Percentiles rank a stretch among this genome's conserved stretches.
phyloP scores from a whole-genome alignment of 257 asterid species.

The Asclepias syriaca region DNA sequence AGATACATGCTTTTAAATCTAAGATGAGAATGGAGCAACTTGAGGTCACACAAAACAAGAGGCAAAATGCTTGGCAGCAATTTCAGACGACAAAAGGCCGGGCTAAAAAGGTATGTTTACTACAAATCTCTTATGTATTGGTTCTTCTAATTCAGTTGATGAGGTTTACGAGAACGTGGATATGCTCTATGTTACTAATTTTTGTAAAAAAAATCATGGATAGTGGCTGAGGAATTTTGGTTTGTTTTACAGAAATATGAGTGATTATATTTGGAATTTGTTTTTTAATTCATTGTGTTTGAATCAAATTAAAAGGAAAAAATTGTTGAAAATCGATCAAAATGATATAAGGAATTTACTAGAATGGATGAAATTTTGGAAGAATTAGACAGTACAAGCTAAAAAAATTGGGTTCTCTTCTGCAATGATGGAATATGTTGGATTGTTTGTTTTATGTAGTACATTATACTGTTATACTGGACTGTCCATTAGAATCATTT shows the following conservation, averaged over 20 bases:
- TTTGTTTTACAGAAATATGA: neutral
- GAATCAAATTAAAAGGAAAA: neutral
- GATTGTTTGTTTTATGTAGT: neutral
- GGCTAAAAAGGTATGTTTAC: slow-evolving; percentile 67
- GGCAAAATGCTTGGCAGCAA: slow-evolving; percentile 98
- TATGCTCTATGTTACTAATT: neutral
- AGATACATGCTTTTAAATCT: slow-evolving; percentile 88
- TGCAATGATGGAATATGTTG: neutral
- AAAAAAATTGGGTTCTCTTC: neutral
- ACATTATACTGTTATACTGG: neutral
- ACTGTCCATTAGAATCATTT: neutral
- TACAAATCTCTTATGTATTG: neutral
- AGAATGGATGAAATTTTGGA: neutral
- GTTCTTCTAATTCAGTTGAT: neutral
- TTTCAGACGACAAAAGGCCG: slow-evolving; percentile 91
- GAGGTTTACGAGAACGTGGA: neutral
- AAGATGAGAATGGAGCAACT: slow-evolving; percentile 91
- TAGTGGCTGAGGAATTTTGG: neutral
- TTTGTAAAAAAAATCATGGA: neutral
- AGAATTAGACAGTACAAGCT: neutral
- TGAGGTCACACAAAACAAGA: slow-evolving; percentile 87
- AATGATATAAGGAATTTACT: neutral
- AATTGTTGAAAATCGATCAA: neutral
- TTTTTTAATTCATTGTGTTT: neutral
- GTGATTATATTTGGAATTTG: neutral